Base-by-base conservation (phyloP, 441 rosid species). In the Gossypium davidsonii region DNA sequence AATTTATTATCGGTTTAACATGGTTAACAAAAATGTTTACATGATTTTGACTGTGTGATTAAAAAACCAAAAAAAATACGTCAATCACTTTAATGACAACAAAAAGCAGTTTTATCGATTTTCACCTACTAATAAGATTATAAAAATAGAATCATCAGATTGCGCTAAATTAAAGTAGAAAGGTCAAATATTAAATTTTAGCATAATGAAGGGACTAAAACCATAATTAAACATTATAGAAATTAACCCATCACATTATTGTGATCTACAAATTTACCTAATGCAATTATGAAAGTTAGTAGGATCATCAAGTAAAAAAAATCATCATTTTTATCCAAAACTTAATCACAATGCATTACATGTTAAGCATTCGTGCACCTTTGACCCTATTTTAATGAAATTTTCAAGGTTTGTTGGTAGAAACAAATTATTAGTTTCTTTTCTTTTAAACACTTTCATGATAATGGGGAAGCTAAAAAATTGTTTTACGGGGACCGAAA, bases 301-400 rank as follows among this genome's bases (percentile, higher is more conserved):
- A 31, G 39, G 72, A 74, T 72, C 51, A 76, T 67, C 14, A 56
- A 20, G 61, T 57, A 25, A n/a, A 48, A 48, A 1, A 58, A 14
- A 34, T 34, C 67, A 4, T 31, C 68, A 70, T 79, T 76, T 67
- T 72, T 70, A 69, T 60, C 76, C 21, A 4, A 60, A 73, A 39
- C 67, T 73, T 56, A 66, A 73, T 77, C 74, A 73, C 67, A 55
- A 6, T 79, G 70, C 25, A 77, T 77, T 77, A 67, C 37, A 49
- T 26, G 11, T 60, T 61, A 79, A 77, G 85, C 83, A 67, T 82
- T 46, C 18, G 17, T 49, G 28, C 75, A 61, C 67, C 12, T 67
- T 66, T 48, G 23, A 25, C 57, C n/a, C 58, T 48, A 49, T 46
- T 66, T 11, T 56, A 23, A 66, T 7, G 8, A 25, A 23, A 14